These are phyloP conservation scores for Mycena rosella DNA, from an alignment of 768 basidiomycete species.

Conservation along the genomic window DNA sequence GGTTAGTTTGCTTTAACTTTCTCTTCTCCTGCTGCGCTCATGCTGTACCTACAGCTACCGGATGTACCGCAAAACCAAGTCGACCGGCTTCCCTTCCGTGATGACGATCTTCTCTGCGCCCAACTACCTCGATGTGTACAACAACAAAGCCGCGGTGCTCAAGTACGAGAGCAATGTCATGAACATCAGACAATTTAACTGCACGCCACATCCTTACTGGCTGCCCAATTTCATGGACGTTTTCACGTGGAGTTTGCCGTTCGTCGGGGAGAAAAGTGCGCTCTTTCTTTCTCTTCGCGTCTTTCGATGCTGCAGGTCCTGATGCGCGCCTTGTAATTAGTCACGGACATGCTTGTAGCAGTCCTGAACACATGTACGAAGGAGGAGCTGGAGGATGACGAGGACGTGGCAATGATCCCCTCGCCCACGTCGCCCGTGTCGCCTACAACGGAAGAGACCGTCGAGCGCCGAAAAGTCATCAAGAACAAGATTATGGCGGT, in stretches of 20 bases:
- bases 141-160: conserved; percentile 98
- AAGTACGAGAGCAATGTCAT: conserved; percentile 99
- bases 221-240: conserved; percentile 99
- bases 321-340: conserved; percentile 54
- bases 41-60: conserved; percentile 72
- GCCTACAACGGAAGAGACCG: conserved; percentile 60
- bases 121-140: conserved; percentile 98
- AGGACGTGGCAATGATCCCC: conserved; percentile 55
- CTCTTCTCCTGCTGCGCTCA: conserved; percentile 10
- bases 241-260: conserved; percentile 98
- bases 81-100: conserved; percentile 98
- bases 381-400: conserved; percentile 94
- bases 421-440: conserved; percentile 56
- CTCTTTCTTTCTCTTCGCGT: conserved; percentile 27
- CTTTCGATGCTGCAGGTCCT: background rate
- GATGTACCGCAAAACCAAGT: conserved; percentile 99
- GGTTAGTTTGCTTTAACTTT: conserved; percentile 61
- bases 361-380: conserved; percentile 96
- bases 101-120: conserved; percentile 99
- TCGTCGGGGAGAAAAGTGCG: conserved; percentile 97
- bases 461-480: conserved; percentile 90
- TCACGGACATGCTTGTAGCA: conserved; percentile 98
- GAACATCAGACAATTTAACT: conserved; percentile 99
- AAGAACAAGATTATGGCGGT: conserved; percentile 99
- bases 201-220: conserved; percentile 97